Evolutionary conservation across 2,329 filamentous ascomycete species (phyloP).

Genomic region (Paramyrothecium sp.): DNA sequence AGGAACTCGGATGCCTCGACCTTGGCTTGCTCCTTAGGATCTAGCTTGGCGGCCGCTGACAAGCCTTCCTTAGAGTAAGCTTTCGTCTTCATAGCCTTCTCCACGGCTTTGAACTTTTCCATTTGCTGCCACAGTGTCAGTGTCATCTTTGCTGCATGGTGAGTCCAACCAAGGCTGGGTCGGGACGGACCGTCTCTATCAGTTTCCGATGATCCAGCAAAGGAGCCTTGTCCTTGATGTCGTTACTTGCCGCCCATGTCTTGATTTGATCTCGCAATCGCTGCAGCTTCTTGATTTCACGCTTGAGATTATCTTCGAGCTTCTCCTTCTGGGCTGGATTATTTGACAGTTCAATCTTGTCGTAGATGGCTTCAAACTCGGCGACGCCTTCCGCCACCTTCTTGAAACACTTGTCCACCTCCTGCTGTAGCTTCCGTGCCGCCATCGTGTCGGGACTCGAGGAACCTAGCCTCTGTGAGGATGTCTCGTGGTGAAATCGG

Average conservation of each 20-base stretch:
- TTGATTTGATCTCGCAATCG: constrained; percentile 98
- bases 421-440: constrained; percentile 92
- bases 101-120: constrained; percentile 99
- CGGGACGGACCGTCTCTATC: constrained; percentile 83
- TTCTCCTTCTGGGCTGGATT: constrained; percentile 98
- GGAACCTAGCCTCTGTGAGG: constrained; percentile 14
- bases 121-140: constrained; percentile 67
- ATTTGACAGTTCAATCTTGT: constrained; percentile 91
- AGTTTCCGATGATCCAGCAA: constrained; percentile 90
- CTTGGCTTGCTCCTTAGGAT: constrained; percentile 97
- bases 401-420: constrained; percentile 99
- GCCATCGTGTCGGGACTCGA: constrained; percentile 64
- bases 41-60: constrained; percentile 85
- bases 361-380: constrained; percentile 92
- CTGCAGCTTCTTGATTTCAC: constrained; percentile 99
- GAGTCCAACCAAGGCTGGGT: constrained; percentile 1
- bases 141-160: constrained; percentile 9
- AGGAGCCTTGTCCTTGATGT: constrained; percentile 99
- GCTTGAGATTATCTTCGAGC: constrained; percentile 95
- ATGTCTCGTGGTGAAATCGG: not conserved
- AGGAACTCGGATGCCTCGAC: constrained; percentile 85
- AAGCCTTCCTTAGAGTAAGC: constrained; percentile 98
- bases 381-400: constrained; percentile 91
- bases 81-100: constrained; percentile 99
- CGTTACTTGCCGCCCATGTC: constrained; percentile 97